These are phyloP conservation scores for Pleurotus cornucopiae DNA, from an alignment of 768 basidiomycete genomes.

Conservation along the genomic window DNA sequence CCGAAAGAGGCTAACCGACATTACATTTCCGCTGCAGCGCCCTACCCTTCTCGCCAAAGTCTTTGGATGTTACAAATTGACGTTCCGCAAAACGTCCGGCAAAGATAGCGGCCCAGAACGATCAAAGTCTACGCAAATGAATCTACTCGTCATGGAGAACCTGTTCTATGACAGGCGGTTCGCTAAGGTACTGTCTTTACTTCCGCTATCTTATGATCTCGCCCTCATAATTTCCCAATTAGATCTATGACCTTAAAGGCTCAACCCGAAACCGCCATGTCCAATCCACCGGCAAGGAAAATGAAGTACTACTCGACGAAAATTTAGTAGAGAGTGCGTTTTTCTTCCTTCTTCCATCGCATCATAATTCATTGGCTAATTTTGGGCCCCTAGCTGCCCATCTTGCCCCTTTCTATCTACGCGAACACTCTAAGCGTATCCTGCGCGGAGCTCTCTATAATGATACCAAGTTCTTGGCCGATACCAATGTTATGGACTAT, in stretches of 20 bases:
- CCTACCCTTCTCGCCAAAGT: conserved; percentile 95
- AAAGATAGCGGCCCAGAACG: conserved; percentile 62
- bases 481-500: conserved; percentile 97
- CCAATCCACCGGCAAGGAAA: conserved; percentile 82
- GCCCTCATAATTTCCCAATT: background rate
- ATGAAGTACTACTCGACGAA: conserved; percentile 94
- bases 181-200: conserved; percentile 54
- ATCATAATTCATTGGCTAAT: background rate
- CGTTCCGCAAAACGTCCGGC: conserved; percentile 72
- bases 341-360: conserved; percentile 3
- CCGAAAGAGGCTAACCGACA: background rate
- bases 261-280: conserved; percentile 93
- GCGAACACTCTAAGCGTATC: conserved; percentile 95
- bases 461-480: conserved; percentile 91
- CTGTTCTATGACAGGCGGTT: conserved; percentile 91
- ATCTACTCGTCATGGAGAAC: conserved; percentile 97
- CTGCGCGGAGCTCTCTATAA: conserved; percentile 87
- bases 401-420: conserved; percentile 85
- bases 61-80: conserved; percentile 94
- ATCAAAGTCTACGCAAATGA: conserved; percentile 86
- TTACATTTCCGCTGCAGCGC: conserved; percentile 46
- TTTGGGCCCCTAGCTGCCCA: conserved; percentile 59
- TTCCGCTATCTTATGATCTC: no score
- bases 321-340: conserved; percentile 86
- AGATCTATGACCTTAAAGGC: conserved; percentile 98